These are phyloP conservation scores for Dorcoceras hygrometricum DNA, from an alignment of 257 asterid genomes.

Conservation along the genomic window DNA sequence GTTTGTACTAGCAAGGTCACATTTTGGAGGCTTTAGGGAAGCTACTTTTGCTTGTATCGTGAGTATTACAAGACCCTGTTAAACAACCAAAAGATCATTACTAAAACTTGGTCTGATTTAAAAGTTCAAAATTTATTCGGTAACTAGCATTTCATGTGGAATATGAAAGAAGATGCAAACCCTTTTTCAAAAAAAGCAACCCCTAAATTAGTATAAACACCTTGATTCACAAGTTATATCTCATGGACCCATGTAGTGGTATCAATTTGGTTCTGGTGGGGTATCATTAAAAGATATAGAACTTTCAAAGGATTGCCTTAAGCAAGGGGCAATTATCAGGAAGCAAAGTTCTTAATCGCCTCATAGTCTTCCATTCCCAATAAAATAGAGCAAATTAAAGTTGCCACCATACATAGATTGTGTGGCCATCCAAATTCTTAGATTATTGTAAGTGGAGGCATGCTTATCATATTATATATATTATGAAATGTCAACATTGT, in stretches of 20 bases:
- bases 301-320: not conserved
- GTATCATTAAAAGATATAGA: not conserved
- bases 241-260: not conserved
- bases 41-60: constrained; percentile 66
- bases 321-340: not conserved
- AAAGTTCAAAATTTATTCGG: no score
- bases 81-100: not conserved
- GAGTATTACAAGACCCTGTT: constrained; percentile 69
- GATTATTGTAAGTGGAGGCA: constrained; percentile 20
- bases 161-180: not conserved
- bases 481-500: constrained; percentile 24
- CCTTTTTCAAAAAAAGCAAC: no score
- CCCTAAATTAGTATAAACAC: not conserved
- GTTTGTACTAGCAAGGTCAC: constrained; percentile 30
- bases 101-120: not conserved
- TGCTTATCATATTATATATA: constrained; percentile 1
- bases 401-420: not conserved
- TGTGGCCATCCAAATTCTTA: constrained; percentile 2
- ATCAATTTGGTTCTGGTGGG: not conserved
- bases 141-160: no score
- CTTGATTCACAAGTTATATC: not conserved
- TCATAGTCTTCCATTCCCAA: no score
- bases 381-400: not conserved
- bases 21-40: constrained; percentile 61
- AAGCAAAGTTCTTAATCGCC: not conserved